Conservation (phyloP, 108 stramenopile species). For the Nitzschia palea region DNA sequence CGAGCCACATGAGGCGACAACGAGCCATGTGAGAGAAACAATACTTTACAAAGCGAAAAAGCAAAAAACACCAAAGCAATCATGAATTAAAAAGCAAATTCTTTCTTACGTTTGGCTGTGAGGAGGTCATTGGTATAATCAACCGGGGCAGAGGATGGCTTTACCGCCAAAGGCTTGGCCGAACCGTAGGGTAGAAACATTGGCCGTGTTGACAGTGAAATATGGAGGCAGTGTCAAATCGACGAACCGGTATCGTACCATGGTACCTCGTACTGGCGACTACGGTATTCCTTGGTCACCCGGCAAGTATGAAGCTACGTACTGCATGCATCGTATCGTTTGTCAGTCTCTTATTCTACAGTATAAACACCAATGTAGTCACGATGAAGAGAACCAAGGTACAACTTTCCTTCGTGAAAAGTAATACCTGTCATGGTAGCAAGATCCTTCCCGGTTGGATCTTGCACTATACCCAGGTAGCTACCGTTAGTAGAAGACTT, state of each 20-base stretch:
- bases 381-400: constrained; percentile 70
- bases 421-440: constrained; percentile 60
- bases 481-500: too few relatives aligned
- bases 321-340: too few relatives aligned
- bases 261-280: too few relatives aligned
- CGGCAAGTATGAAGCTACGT: too few relatives aligned
- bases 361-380: constrained; percentile 63
- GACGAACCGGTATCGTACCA: too few relatives aligned
- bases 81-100: background rate
- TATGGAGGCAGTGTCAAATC: too few relatives aligned
- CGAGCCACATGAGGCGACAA: too few relatives aligned
- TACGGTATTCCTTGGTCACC: too few relatives aligned
- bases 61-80: too few relatives aligned
- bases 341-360: constrained; percentile 25
- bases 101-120: constrained; percentile 18
- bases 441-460: constrained; percentile 63
- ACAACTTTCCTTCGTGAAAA: constrained; percentile 50
- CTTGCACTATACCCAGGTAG: constrained; percentile 46
- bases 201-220: too few relatives aligned
- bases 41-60: too few relatives aligned
- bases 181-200: constrained; percentile 23
- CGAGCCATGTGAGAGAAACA: too few relatives aligned
- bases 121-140: constrained; percentile 32
- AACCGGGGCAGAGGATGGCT: background rate
- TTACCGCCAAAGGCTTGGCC: background rate